Evolutionary conservation across 495 filamentous ascomycete genomes (phyloP).

Genomic region (Bryoglossum gracile): DNA sequence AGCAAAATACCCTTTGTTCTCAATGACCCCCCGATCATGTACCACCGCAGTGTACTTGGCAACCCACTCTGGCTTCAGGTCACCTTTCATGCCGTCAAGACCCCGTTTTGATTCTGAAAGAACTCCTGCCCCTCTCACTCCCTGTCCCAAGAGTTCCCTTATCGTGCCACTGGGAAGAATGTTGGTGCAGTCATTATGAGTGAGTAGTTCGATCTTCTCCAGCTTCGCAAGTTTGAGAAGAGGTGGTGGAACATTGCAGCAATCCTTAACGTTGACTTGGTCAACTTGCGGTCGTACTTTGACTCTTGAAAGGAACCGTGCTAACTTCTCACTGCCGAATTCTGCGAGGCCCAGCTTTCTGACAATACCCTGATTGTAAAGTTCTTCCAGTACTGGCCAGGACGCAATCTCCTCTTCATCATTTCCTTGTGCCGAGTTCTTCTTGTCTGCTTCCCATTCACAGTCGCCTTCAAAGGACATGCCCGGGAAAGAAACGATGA

Average conservation of each 20-base stretch:
- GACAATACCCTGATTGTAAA: conserved; percentile 66
- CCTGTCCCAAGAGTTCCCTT: conserved; percentile 69
- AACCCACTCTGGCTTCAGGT: conserved; percentile 86
- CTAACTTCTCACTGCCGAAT: conserved; percentile 76
- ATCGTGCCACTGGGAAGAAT: conserved; percentile 80
- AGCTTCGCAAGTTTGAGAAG: conserved; percentile 79
- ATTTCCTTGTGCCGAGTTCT: conserved; percentile 50
- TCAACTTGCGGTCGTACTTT: conserved; percentile 73
- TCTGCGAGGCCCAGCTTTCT: conserved; percentile 77
- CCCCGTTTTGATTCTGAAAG: conserved; percentile 39
- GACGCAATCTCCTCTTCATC: conserved; percentile 57
- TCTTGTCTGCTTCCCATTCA: conserved; percentile 64
- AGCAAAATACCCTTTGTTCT: conserved; percentile 97
- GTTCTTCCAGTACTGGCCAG: conserved; percentile 65
- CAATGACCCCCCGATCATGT: conserved; percentile 89
- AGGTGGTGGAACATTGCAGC: conserved; percentile 89
- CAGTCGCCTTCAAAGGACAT: conserved; percentile 92
- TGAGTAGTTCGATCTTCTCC: conserved; percentile 78
- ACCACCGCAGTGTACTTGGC: conserved; percentile 98
- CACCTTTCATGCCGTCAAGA: conserved; percentile 54
- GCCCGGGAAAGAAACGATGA: conserved; percentile 89
- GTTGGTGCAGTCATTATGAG: conserved; percentile 91
- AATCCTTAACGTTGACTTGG: conserved; percentile 96
- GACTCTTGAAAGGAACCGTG: conserved; percentile 47
- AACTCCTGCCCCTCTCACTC: conserved; percentile 58